Base-by-base conservation (phyloP, 2,329 filamentous ascomycete genomes). In the Xylariaceae sp. region DNA sequence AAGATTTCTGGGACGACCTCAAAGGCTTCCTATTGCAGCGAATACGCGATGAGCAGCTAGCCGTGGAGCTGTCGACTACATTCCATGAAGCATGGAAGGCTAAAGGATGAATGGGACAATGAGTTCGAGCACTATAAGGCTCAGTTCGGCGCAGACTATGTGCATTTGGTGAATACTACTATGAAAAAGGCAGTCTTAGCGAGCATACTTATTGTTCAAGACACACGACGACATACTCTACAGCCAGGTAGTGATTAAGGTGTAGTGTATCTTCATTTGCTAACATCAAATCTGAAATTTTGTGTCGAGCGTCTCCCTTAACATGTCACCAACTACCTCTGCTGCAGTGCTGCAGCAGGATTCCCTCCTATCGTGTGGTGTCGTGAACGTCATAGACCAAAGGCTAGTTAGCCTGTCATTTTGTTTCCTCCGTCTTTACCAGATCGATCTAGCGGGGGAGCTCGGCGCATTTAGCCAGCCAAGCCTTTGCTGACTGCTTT, bases 1-100 rank as follows among this genome's bases (percentile, higher is more conserved):
- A 87, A 6, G 85, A 81, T 50, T 99, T 99, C 69, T 99, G 94
- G 94, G 75, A 74, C 7, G 94, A 97, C 75, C 72, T 99, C 59
- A 85, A 85, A 67, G 88, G 83, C 0, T 97, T 93, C 72, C 70
- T 99, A 70, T 75, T 85, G 67, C 89, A 92, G 76, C 83, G 91
- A 69, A 74, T 96, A 64, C 85, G 88, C 72, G 88, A 95, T 68
- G 85, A 84, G 66, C 73, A 73, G 51, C 72, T 79, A 67, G 89
- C 88, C 1, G 82, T 83, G 61, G 82, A 85, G 64, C 71, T 93
- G 64, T 81, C 81, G 29, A 75, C 71, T 4, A 70, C 89, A 18
- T 97, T 97, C 68, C 87, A 82, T 72, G 76, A 76, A 37, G 87
- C 87, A 36, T 94, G 89, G 87, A 79, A 84, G 62, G 75, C 75